Base-by-base conservation (phyloP, 768 basidiomycete genomes). In the Boletus subparvulus region DNA sequence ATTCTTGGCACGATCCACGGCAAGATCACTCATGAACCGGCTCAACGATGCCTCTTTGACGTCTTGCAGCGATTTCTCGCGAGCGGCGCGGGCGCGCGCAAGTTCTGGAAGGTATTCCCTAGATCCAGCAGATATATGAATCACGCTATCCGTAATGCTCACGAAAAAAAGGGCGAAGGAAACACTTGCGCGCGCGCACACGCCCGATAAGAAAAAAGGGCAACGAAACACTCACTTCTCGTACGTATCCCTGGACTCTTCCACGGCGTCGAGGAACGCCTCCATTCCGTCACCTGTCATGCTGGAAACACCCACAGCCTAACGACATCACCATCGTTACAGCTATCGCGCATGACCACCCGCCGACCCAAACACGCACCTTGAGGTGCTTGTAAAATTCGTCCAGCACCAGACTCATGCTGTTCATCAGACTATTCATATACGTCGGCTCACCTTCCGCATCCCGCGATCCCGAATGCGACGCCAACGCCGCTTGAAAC, bases 341-440 rank as follows among this genome's bases (percentile, higher is more conserved):
- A 32, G 32, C 11, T 39, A 24, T 41, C 40, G 41, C 49, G 28
- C 33, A 32, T 21, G 41, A 45, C 26, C 26, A 28, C 26, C 21
- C 21, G 21, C 39, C 21, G 9, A 21, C 43, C 36, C 12, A 14
- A 24, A 32, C 3, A 48, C 82, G 40, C 49, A 93, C 95, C 78
- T 92, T 92, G 51, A 99, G 77, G 62, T 97, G 89, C 73, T 94
- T 92, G 75, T 99, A 99, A 65, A 99, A 99, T 68, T 98, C 97
- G 66, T 99, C 97, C 51, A 99, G 74, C 8, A 99, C 96, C 50
- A 99, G 74, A 70, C 95, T 94, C 97, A 99, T 98, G 69, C 92
- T 94, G 62, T 96, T 94, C 96, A 98, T 99, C 61, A 99, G 77
- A 69, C 93, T 95, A 70, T 92, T 95, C 94, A 98, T 97, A 72